A percentile compares a stretch with the other conserved stretches of the same genome.
Conservation (phyloP, 2,329 filamentous ascomycete genomes). For the Coleophoma cylindrospora region DNA sequence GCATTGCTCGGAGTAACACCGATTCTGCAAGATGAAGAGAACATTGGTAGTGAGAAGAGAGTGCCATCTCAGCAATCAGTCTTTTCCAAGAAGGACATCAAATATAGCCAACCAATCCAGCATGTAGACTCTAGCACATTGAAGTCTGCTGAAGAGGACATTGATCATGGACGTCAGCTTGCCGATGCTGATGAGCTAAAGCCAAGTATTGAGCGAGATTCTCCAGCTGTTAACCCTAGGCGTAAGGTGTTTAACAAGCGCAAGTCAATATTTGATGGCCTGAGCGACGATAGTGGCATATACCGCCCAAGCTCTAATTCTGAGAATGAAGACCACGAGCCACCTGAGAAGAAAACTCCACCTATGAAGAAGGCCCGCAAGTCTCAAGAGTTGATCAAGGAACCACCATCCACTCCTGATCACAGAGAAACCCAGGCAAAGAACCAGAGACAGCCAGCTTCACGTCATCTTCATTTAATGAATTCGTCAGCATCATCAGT, state of each 20-base stretch:
- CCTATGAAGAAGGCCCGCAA: slow-evolving; percentile 8
- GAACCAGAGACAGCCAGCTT: neutral
- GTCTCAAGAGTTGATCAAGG: neutral
- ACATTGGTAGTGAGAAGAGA: too few species aligned
- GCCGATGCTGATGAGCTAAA: neutral
- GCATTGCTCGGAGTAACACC: neutral
- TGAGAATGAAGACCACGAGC: slow-evolving; percentile 11
- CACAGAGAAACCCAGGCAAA: neutral
- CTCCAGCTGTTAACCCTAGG: neutral
- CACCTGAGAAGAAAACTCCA: slow-evolving; percentile 3
- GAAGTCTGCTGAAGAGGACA: neutral
- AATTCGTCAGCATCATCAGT: neutral
- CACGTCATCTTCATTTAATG: neutral
- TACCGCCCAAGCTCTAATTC: slow-evolving; percentile 13
- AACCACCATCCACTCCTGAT: neutral
- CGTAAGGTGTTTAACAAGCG: slow-evolving; percentile 11
- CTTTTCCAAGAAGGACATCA: neutral
- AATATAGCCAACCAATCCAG: neutral
- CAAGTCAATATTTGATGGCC: slow-evolving; percentile 5
- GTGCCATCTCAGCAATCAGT: neutral
- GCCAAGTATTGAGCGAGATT: neutral
- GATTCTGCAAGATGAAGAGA: neutral
- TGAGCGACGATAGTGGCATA: slow-evolving; percentile 13
- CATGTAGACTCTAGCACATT: neutral
- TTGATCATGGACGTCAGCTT: neutral